These are phyloP conservation scores for Mycena leptocephala DNA, from an alignment of 768 basidiomycete genomes.

Conservation along the genomic window DNA sequence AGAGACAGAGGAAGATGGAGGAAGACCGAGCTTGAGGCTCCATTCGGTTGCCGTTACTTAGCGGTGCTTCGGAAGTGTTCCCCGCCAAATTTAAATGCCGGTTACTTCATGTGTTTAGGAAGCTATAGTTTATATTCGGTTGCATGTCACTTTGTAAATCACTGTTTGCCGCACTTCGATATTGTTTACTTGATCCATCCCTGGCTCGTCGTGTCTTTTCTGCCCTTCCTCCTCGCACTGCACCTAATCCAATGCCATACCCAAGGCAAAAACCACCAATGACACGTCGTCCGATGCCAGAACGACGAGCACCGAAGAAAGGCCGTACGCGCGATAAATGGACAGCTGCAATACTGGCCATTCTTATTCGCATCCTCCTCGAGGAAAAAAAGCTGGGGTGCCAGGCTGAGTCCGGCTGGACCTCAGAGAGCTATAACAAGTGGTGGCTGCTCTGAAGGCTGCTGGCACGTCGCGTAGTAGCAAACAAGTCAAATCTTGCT, in stretches of 20 bases:
- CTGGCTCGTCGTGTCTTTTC: background rate
- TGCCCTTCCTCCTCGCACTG: background rate
- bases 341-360: background rate
- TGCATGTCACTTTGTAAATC: no score
- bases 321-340: background rate
- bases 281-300: background rate
- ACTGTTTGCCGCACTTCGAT: background rate
- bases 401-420: background rate
- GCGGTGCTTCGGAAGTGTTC: no score
- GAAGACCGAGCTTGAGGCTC: no score
- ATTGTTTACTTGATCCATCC: background rate
- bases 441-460: background rate
- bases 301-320: background rate
- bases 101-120: no score
- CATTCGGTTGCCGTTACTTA: no score
- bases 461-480: background rate
- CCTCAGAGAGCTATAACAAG: background rate
- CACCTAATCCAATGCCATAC: background rate
- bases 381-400: background rate
- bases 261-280: background rate
- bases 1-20: no score
- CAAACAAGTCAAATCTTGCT: conserved; percentile 10
- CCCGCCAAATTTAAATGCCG: no score
- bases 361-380: background rate
- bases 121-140: no score